phyloP scores from a whole-genome alignment of 73 alveolate genomes.

The Tetrahymena borealis region DNA sequence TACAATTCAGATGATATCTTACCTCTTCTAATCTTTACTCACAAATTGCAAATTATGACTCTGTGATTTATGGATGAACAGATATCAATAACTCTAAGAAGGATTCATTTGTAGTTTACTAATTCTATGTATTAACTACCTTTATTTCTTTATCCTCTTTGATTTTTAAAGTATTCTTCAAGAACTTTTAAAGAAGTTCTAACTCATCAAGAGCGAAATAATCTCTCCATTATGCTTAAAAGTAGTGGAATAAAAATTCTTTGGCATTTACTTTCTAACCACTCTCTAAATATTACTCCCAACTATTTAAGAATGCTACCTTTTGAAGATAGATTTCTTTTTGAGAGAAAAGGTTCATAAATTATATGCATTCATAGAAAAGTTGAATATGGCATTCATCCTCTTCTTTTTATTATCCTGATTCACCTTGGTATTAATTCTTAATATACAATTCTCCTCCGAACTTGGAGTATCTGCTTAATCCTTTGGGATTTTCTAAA shows the following conservation, averaged over 20 bases:
- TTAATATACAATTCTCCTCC: too few relatives aligned
- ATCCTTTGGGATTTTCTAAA: neutral
- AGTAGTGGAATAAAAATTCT: neutral
- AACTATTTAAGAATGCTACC: neutral
- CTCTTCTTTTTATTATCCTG: too few relatives aligned
- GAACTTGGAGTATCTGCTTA: neutral
- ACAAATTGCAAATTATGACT: neutral
- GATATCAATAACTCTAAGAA: neutral
- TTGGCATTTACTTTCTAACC: neutral
- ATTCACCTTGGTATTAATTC: too few relatives aligned
- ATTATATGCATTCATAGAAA: too few relatives aligned
- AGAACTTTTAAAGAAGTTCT: neutral
- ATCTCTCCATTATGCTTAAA: neutral
- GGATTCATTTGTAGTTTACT: neutral
- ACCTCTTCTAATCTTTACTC: neutral
- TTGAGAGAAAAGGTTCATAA: too few relatives aligned
- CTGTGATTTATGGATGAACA: neutral
- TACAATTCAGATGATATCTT: neutral
- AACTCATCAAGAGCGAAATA: neutral
- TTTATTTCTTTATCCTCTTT: neutral
- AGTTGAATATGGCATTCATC: too few relatives aligned
- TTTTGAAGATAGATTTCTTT: neutral
- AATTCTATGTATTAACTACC: neutral
- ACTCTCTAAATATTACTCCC: neutral
- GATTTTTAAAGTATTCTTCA: neutral